Percentiles rank a stretch among this genome's conserved stretches.
Conservation (phyloP, 1,139 yeast genomes). For the Komagataea norvegica region DNA sequence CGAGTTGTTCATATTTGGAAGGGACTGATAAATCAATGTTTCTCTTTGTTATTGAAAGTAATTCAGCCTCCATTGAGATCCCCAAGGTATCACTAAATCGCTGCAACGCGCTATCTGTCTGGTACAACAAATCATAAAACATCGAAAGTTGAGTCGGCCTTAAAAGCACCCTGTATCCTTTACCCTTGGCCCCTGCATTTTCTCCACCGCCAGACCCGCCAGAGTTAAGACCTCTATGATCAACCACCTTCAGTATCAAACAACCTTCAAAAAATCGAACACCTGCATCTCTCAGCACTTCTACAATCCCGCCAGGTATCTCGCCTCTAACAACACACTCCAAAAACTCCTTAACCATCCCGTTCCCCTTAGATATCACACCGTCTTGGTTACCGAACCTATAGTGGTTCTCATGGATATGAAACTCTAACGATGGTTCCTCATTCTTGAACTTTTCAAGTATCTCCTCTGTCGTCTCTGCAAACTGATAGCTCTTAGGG, state of each 20-base stretch:
- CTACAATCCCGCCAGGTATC: slow-evolving; percentile 87
- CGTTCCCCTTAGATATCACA: slow-evolving; percentile 73
- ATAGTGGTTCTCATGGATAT: slow-evolving; percentile 85
- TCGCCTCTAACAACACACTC: slow-evolving; percentile 75
- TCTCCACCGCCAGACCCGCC: too few species aligned
- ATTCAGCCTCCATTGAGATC: slow-evolving; percentile 77
- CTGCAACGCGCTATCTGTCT: slow-evolving; percentile 66
- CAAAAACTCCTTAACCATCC: slow-evolving; percentile 74
- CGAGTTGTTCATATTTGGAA: slow-evolving; percentile 34
- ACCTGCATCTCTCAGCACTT: slow-evolving; percentile 81
- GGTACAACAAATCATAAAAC: slow-evolving; percentile 80
- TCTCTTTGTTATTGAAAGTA: slow-evolving; percentile 70
- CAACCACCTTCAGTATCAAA: slow-evolving; percentile 74
- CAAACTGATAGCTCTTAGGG: slow-evolving; percentile 50
- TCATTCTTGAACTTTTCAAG: slow-evolving; percentile 70
- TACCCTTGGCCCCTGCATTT: too few species aligned
- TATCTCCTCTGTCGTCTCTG: slow-evolving; percentile 71
- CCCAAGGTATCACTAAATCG: slow-evolving; percentile 76
- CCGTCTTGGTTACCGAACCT: slow-evolving; percentile 59
- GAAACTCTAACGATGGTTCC: slow-evolving; percentile 82
- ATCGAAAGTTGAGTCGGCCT: slow-evolving; percentile 77
- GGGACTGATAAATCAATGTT: slow-evolving; percentile 73
- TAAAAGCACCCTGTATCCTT: slow-evolving; percentile 70
- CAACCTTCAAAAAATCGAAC: slow-evolving; percentile 86
- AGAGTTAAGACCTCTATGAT: slow-evolving; percentile 41